These are phyloP conservation scores for Articulospora tetracladia DNA, from an alignment of 495 filamentous ascomycete genomes.

Conservation along the genomic window DNA sequence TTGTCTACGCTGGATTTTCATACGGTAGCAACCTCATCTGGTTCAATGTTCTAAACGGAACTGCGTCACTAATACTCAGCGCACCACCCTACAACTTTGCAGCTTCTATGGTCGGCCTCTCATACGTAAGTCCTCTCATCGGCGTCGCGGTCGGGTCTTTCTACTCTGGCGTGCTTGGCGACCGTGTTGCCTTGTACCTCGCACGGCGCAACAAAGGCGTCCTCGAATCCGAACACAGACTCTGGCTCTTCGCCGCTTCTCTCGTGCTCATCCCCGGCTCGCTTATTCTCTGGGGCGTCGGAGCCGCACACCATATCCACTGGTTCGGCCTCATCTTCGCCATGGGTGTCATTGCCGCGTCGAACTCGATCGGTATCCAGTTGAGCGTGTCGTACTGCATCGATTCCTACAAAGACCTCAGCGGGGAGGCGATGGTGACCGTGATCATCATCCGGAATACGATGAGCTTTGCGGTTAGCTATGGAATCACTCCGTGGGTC, in stretches of 20 bases:
- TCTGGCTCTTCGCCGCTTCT: constrained; percentile 57
- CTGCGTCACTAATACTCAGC: constrained; percentile 56
- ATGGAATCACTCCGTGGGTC: constrained; percentile 41
- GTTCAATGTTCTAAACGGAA: constrained; percentile 66
- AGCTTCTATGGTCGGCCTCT: constrained; percentile 58
- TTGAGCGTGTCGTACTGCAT: constrained; percentile 60
- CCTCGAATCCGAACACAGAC: constrained; percentile 40
- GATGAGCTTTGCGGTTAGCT: constrained; percentile 47
- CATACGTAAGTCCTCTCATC: constrained; percentile 55
- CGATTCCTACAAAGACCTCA: constrained; percentile 60
- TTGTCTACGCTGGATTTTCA: constrained; percentile 63
- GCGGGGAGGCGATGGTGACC: constrained; percentile 58
- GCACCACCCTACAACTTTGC: constrained; percentile 52
- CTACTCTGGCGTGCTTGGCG: constrained; percentile 22
- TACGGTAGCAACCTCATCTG: constrained; percentile 61
- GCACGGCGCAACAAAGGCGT: constrained; percentile 45
- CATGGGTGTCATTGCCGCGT: constrained; percentile 55
- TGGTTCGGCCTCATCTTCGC: constrained; percentile 63
- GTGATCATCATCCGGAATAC: constrained; percentile 65
- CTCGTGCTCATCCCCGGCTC: constrained; percentile 52
- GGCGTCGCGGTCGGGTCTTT: constrained; percentile 48
- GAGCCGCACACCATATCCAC: constrained; percentile 55
- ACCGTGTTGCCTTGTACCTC: constrained; percentile 53
- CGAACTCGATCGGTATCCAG: constrained; percentile 55
- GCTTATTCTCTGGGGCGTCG: constrained; percentile 66